phyloP scores from a whole-genome alignment of 2,329 filamentous ascomycete species.

The Cladophialophora exuberans region DNA sequence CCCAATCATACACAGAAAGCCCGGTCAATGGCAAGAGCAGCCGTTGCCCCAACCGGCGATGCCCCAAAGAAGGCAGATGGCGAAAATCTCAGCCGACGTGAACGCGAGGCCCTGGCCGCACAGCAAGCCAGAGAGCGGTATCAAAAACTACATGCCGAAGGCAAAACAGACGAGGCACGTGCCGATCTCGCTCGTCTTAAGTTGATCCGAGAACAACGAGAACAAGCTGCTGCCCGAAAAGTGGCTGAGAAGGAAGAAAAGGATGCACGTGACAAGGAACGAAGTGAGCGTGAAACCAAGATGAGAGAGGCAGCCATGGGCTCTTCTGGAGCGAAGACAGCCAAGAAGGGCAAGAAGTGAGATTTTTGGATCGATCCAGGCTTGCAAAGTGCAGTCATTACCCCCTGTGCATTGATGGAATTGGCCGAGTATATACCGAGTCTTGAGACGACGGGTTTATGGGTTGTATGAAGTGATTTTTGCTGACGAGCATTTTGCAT shows the following conservation, averaged over 20 bases:
- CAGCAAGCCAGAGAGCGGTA: slow-evolving; percentile 88
- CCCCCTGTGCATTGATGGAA: no score
- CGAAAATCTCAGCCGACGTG: slow-evolving; percentile 65
- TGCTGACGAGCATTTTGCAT: no score
- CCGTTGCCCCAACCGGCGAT: slow-evolving; percentile 36
- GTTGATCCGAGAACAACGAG: slow-evolving; percentile 82
- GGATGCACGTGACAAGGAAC: slow-evolving; percentile 44
- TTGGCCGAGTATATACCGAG: no score
- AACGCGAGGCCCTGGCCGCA: slow-evolving; percentile 80
- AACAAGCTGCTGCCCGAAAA: slow-evolving; percentile 79
- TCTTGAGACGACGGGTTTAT: no score
- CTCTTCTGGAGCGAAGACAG: slow-evolving; percentile 35
- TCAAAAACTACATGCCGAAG: slow-evolving; percentile 86
- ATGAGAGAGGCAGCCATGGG: slow-evolving; percentile 44
- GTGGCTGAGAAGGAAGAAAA: slow-evolving; percentile 68
- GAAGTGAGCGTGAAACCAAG: slow-evolving; percentile 45
- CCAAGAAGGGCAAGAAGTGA: slow-evolving; percentile 36
- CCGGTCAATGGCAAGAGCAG: slow-evolving; percentile 64
- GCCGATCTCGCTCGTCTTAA: slow-evolving; percentile 82
- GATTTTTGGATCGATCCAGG: no score
- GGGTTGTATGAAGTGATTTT: no score
- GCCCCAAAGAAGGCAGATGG: slow-evolving; percentile 61
- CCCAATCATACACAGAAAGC: slow-evolving; percentile 78
- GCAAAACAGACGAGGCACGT: slow-evolving; percentile 95
- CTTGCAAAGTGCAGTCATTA: no score